Conservation (phyloP, 768 basidiomycete species). For the Leccinum subgranulosum region DNA sequence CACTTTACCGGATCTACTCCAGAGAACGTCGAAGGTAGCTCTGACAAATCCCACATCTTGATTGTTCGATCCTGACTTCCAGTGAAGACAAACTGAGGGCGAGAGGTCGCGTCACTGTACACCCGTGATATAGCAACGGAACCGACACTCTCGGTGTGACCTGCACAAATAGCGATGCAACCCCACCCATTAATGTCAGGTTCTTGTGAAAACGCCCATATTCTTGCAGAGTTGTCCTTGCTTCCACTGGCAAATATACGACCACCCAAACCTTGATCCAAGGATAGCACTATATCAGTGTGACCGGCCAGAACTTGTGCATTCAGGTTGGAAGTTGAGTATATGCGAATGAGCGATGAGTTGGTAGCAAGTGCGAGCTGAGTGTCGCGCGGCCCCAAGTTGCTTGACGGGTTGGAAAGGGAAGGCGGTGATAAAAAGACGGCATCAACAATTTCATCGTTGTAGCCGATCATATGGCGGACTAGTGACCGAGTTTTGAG, state of each 20-base stretch:
- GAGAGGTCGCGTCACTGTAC: slow-evolving; percentile 17
- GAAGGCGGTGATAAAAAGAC: slow-evolving; percentile 61
- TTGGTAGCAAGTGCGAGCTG: slow-evolving; percentile 96
- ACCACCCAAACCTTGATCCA: slow-evolving; percentile 68
- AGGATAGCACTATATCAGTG: slow-evolving; percentile 83
- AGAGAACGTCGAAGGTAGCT: slow-evolving; percentile 36
- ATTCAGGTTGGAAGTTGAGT: slow-evolving; percentile 72
- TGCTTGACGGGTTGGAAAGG: slow-evolving; percentile 16
- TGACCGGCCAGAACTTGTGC: slow-evolving; percentile 87
- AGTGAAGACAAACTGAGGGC: slow-evolving; percentile 77
- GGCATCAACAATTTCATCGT: slow-evolving; percentile 95
- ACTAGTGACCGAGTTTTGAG: slow-evolving; percentile 58
- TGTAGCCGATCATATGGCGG: slow-evolving; percentile 92
- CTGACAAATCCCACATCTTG: slow-evolving; percentile 95
- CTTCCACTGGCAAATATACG: slow-evolving; percentile 83
- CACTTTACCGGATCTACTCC: slow-evolving; percentile 43
- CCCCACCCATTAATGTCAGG: slow-evolving; percentile 33
- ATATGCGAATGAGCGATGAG: slow-evolving; percentile 91
- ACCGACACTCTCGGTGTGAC: slow-evolving; percentile 92
- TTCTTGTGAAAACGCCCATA: slow-evolving; percentile 59
- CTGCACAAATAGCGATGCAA: slow-evolving; percentile 87
- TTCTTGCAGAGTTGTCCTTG: slow-evolving; percentile 84
- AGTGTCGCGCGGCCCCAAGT: slow-evolving; percentile 44
- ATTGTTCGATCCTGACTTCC: slow-evolving; percentile 97
- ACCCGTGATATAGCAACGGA: slow-evolving; percentile 78